Evolutionary conservation across 1,139 yeast genomes (phyloP), one percentile per base, ranked within the genome.

Genomic region (Suhomyces ambrosiae): DNA sequence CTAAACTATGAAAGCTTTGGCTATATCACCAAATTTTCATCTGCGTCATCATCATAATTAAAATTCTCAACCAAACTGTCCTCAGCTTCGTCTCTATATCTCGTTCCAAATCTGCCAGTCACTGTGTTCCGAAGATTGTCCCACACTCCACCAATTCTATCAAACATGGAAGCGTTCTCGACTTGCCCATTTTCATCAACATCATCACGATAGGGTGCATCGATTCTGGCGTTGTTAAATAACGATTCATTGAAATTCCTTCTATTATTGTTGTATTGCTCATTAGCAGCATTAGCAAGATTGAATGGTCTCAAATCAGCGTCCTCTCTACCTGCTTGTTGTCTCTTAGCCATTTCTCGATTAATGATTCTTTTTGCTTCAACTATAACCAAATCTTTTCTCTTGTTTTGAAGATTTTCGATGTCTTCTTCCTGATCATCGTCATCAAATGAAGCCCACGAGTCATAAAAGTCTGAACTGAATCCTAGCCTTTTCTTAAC

Each of bases 381-480:
- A 4, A 63, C 72, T 27, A 71, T 68, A 3, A 68, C 49, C 40
- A 70, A 50, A 36, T 69, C 75, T 27, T 56, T 54, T 23, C 72
- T 49, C 37, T 63, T 66, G 40, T 47, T 49, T 15, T 46, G 48
- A 27, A 44, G 33, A 22, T 44, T 51, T 23, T 56, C 60, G 7
- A 37, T 27, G 26, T 44, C 43, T 17, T 27, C 33, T 4, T 28
- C 39, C 9, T 38, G 38, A 7, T 47, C 52, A 12, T 39, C 44
- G 14, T 44, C 52, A 30, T 47, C 48, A 21, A 47, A 39, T 4
- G 43, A 19, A 5, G 41, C 44, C 60, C 59, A 74, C n/a, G 79
- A 57, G 35, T 81, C 84, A 50, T 78, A 77, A 8, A 80, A 79
- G 38, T 74, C 79, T 22, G 71, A 63, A 23, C 63, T 53, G 41